phyloP scores from a whole-genome alignment of 441 rosid genomes.

The Croton laevigatus region DNA sequence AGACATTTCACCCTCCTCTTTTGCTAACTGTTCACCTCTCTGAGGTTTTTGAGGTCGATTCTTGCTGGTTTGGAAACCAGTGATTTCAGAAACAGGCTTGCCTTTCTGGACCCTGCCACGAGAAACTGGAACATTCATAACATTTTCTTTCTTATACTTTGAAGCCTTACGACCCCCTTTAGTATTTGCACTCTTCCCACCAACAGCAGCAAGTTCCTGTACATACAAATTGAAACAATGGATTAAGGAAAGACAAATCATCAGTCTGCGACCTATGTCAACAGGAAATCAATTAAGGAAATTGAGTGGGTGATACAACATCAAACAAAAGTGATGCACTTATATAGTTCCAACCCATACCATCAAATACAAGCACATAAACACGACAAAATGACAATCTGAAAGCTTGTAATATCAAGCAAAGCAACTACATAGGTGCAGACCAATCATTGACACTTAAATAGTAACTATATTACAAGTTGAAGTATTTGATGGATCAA shows the following conservation, averaged over 20 bases:
- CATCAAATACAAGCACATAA: not conserved
- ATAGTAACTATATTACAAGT: no score
- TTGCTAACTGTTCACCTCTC: constrained; percentile 66
- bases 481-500: no score
- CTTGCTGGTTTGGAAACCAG: constrained; percentile 36
- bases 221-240: not conserved
- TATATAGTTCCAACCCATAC: not conserved
- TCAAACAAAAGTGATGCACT: not conserved
- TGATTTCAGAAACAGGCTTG: constrained; percentile 43
- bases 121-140: constrained; percentile 38
- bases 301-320: not conserved
- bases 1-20: constrained; percentile 99
- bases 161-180: constrained; percentile 70
- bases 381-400: not conserved
- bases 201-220: constrained; percentile 84
- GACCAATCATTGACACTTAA: no score
- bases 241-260: not conserved
- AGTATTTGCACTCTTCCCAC: constrained; percentile 59
- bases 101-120: constrained; percentile 52
- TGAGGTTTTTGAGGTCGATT: constrained; percentile 57
- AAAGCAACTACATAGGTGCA: not conserved
- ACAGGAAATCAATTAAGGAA: not conserved
- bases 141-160: constrained; percentile 60
- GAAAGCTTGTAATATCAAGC: not conserved
- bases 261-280: not conserved